Evolutionary conservation across 495 filamentous ascomycete species (phyloP).

Genomic region (Arthonia radiata): DNA sequence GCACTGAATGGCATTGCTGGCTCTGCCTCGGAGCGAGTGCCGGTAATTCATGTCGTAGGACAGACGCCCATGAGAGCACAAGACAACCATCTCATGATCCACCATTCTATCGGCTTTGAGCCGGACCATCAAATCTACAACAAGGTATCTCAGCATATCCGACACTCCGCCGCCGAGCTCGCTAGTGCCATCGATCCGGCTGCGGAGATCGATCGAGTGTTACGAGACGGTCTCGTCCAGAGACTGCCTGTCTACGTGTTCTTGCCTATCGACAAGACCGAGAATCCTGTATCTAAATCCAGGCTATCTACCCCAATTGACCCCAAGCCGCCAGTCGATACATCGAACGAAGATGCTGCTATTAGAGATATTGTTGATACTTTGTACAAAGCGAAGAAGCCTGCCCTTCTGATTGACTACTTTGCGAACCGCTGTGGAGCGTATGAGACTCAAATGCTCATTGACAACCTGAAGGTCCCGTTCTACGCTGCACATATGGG

Average conservation of each 20-base stretch:
- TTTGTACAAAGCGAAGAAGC: constrained; percentile 11
- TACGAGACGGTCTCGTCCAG: constrained; percentile 14
- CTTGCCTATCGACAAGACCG: constrained; percentile 14
- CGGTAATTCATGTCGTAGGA: constrained; percentile 17
- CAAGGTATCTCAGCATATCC: constrained; percentile 10
- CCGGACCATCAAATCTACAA: constrained; percentile 13
- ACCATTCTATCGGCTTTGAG: constrained; percentile 14
- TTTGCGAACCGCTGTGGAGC: constrained; percentile 10
- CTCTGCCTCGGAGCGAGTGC: constrained; percentile 13
- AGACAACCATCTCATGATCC: constrained; percentile 15
- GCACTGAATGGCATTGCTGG: constrained; percentile 17
- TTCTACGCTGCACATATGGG: constrained; percentile 12
- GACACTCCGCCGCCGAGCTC: constrained; percentile 13
- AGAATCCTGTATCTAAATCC: constrained; percentile 8
- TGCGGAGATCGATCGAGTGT: constrained; percentile 15
- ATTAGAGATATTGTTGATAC: constrained; percentile 8
- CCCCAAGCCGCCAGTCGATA: constrained; percentile 8
- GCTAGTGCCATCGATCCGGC: constrained; percentile 12
- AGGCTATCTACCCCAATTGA: constrained; percentile 12
- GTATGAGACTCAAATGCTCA: constrained; percentile 8
- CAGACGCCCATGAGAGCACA: constrained; percentile 15
- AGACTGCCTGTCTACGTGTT: constrained; percentile 16
- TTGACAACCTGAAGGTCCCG: constrained; percentile 7
- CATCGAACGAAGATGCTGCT: constrained; percentile 8
- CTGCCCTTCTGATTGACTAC: constrained; percentile 12